Conservation (phyloP, 2,329 filamentous ascomycete genomes). For the Arthrobotrys iridis region DNA sequence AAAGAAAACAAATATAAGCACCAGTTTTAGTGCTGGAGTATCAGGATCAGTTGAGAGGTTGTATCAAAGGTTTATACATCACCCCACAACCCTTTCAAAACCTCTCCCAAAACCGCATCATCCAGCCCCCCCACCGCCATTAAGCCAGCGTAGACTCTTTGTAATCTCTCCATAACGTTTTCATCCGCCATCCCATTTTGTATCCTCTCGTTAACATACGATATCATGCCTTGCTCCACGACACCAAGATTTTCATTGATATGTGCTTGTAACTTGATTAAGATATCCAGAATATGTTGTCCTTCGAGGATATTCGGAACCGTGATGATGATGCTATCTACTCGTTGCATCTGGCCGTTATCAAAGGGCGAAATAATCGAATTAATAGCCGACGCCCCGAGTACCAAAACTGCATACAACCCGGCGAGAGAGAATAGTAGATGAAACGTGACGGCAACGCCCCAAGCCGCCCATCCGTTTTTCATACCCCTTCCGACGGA, state of each 20-base stretch:
- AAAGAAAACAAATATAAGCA: neutral
- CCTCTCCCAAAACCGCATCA: neutral
- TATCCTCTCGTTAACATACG: neutral
- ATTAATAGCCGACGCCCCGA: neutral
- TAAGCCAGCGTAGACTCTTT: constrained; percentile 14
- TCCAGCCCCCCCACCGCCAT: constrained; percentile 1
- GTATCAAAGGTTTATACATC: neutral
- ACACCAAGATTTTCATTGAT: neutral
- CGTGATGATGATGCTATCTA: neutral
- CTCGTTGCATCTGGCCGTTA: neutral
- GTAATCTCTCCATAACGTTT: neutral
- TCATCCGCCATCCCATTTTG: neutral
- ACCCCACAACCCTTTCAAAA: constrained; percentile 19
- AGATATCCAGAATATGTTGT: neutral
- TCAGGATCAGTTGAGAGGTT: neutral
- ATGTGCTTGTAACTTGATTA: neutral
- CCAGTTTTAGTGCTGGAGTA: neutral
- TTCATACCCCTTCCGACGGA: neutral
- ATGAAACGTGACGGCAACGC: neutral
- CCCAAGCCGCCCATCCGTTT: constrained; percentile 2
- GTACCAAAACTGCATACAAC: neutral
- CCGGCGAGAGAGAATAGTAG: neutral
- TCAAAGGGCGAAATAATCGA: neutral
- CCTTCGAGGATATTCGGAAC: neutral
- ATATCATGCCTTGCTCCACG: constrained; percentile 17